Evolutionary conservation across 2,329 filamentous ascomycete species (phyloP).

Genomic region (Colletotrichum liaoningense): DNA sequence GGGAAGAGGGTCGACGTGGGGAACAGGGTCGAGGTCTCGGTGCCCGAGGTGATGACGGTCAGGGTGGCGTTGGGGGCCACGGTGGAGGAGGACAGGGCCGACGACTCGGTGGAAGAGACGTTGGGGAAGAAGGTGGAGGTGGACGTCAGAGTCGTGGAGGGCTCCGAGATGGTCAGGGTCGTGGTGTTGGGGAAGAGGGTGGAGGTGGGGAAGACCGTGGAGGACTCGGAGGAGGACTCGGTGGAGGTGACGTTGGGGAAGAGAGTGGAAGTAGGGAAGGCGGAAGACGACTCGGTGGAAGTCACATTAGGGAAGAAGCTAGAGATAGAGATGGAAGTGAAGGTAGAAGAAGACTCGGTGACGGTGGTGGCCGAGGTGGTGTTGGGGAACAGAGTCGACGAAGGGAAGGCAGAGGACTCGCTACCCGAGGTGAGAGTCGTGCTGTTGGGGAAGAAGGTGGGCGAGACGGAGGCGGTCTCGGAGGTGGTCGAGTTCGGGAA

Average conservation of each 20-base stretch:
- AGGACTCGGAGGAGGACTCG: background rate
- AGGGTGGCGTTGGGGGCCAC: constrained; percentile 22
- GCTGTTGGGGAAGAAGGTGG: constrained; percentile 15
- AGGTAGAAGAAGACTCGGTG: background rate
- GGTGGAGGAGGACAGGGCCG: background rate
- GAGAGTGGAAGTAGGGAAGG: background rate
- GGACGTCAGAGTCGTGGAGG: background rate
- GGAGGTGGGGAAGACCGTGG: constrained; percentile 9
- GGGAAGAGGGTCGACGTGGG: constrained; percentile 19
- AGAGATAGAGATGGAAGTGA: background rate
- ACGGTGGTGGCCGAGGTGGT: background rate
- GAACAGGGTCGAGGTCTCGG: constrained; percentile 6
- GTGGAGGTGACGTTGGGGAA: constrained; percentile 1
- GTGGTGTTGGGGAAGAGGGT: constrained; percentile 14
- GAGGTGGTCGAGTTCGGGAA: constrained; percentile 14
- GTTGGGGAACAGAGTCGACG: constrained; percentile 19
- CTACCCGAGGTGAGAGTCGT: background rate
- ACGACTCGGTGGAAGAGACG: background rate
- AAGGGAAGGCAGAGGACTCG: background rate
- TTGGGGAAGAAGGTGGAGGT: constrained; percentile 13
- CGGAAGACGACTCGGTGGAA: background rate
- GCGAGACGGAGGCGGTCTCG: background rate
- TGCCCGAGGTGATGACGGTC: background rate
- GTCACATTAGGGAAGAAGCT: constrained; percentile 13
- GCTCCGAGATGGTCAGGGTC: background rate